Conservation (phyloP, 2,329 filamentous ascomycete species). For the Mycogone perniciosa region DNA sequence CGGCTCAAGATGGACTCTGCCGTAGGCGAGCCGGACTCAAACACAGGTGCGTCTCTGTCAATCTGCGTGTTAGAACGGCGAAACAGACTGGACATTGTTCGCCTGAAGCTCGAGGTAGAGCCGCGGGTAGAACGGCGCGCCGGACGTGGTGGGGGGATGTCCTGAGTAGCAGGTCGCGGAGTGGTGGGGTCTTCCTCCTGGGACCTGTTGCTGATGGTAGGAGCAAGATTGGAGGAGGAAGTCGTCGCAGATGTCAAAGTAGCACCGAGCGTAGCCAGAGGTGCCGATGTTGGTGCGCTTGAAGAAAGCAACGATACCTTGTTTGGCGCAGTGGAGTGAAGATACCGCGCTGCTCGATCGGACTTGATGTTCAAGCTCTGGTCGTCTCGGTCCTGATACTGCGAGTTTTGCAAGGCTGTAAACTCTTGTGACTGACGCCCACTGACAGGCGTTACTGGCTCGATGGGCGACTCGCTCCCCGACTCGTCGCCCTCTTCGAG, state of each 20-base stretch:
- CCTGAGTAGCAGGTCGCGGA: slow-evolving; percentile 20
- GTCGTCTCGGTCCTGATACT: slow-evolving; percentile 24
- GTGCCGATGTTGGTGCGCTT: not conserved
- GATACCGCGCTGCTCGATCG: slow-evolving; percentile 17
- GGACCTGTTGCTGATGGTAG: not conserved
- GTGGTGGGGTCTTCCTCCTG: slow-evolving; percentile 13
- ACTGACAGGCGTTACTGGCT: slow-evolving; percentile 57
- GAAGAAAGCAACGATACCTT: slow-evolving; percentile 14
- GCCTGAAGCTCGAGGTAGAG: slow-evolving; percentile 40
- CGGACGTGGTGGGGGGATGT: slow-evolving; percentile 20
- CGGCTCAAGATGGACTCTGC: slow-evolving; percentile 20
- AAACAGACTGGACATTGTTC: slow-evolving; percentile 46
- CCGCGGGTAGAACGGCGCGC: slow-evolving; percentile 37
- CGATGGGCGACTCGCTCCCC: slow-evolving; percentile 52
- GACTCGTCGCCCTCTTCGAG: slow-evolving; percentile 53
- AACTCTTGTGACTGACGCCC: slow-evolving; percentile 51
- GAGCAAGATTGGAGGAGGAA: not conserved
- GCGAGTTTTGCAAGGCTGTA: slow-evolving; percentile 31
- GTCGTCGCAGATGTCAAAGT: not conserved
- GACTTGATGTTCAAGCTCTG: slow-evolving; percentile 19
- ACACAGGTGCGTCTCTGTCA: slow-evolving; percentile 19
- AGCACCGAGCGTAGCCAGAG: not conserved
- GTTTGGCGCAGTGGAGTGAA: slow-evolving; percentile 4
- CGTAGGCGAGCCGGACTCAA: slow-evolving; percentile 16
- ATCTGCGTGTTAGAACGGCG: slow-evolving; percentile 34